phyloP scores from a whole-genome alignment of 805 yeast genomes.

The Myxozyma neotropica region DNA sequence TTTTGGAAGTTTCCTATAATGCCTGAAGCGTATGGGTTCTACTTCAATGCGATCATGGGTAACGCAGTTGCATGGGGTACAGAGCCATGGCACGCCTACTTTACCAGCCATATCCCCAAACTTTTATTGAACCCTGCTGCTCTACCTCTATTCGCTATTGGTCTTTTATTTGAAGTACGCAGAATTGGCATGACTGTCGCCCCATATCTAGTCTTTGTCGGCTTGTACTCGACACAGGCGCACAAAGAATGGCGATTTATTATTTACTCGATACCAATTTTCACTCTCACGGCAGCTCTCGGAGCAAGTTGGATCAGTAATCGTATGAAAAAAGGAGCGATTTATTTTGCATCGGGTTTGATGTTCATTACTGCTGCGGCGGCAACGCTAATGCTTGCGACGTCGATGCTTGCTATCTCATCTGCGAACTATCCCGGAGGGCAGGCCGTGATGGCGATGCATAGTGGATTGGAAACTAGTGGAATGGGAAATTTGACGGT shows the following conservation, averaged over 20 bases:
- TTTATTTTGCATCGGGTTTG: slow-evolving; percentile 42
- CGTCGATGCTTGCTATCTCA: slow-evolving; percentile 61
- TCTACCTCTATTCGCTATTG: slow-evolving; percentile 47
- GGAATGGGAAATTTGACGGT: slow-evolving; percentile 46
- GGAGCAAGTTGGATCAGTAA: slow-evolving; percentile 48
- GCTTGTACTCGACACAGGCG: slow-evolving; percentile 73
- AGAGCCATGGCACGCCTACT: slow-evolving; percentile 73
- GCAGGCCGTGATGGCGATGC: slow-evolving; percentile 59
- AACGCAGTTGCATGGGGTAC: slow-evolving; percentile 80
- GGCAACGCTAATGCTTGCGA: slow-evolving; percentile 17
- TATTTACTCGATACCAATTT: slow-evolving; percentile 69
- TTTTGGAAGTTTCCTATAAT: slow-evolving; percentile 67
- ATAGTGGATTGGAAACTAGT: slow-evolving; percentile 44
- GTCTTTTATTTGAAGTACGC: slow-evolving; percentile 47
- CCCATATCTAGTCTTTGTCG: slow-evolving; percentile 59
- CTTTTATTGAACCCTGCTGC: slow-evolving; percentile 43
- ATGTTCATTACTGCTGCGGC: slow-evolving; percentile 45
- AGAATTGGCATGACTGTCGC: slow-evolving; percentile 44
- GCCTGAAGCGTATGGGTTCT: slow-evolving; percentile 75
- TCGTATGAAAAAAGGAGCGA: slow-evolving; percentile 22
- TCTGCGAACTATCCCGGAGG: slow-evolving; percentile 90
- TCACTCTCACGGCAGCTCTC: slow-evolving; percentile 64
- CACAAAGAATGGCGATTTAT: slow-evolving; percentile 96
- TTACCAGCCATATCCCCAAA: slow-evolving; percentile 55
- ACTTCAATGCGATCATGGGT: slow-evolving; percentile 76